A percentile compares a stretch with the other conserved stretches of the same genome.
Evolutionary conservation across 73 alveolate genomes (phyloP).

Genomic region (Paraurostyla sp.): DNA sequence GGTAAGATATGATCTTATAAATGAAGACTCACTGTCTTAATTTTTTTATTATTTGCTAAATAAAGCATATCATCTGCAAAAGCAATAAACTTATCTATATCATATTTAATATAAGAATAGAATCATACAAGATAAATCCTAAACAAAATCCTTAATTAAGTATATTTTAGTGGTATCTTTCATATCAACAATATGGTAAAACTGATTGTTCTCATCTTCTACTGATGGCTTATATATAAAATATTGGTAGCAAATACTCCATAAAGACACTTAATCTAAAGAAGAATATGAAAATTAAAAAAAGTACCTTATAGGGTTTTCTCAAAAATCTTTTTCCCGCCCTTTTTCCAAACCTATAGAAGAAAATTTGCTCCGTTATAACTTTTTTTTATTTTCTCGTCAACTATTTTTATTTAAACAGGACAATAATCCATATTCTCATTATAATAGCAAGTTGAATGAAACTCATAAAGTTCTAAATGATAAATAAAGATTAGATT

Average conservation of each 20-base stretch:
- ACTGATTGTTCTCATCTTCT: conserved; percentile 14
- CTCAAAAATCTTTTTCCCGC: conserved; percentile 28
- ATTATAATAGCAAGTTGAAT: conserved; percentile 50
- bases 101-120: no score
- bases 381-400: conserved; percentile 14
- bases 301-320: conserved; percentile 19
- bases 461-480: conserved; percentile 36
- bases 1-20: no score
- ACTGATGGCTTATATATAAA: conserved; percentile 47
- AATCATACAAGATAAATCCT: conserved; percentile 15
- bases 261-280: background rate
- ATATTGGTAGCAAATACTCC: conserved; percentile 14
- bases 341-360: conserved; percentile 59
- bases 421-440: conserved; percentile 50
- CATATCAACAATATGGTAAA: conserved; percentile 16
- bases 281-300: no score
- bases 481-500: background rate
- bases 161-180: background rate
- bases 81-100: no score
- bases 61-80: no score
- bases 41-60: no score
- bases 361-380: conserved; percentile 2
- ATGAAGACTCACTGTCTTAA: no score
- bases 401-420: conserved; percentile 20
- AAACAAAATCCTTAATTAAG: background rate